A percentile compares a stretch with the other conserved stretches of the same genome.
Evolutionary conservation across 2,329 filamentous ascomycete species (phyloP).

Genomic region (Acrocalymma vagum): DNA sequence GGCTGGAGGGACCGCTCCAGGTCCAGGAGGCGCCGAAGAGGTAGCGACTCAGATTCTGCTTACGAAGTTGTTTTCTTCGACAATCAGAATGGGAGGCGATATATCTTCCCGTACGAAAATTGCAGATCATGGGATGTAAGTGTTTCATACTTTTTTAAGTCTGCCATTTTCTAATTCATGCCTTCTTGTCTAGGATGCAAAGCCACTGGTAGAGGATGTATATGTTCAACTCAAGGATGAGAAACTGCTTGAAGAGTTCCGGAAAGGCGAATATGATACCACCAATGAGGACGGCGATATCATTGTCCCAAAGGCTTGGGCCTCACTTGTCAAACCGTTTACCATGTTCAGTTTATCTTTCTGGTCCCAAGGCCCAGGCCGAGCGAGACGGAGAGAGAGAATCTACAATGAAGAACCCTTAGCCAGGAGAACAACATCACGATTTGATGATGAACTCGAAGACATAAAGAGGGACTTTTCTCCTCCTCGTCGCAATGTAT

Average conservation of each 20-base stretch:
- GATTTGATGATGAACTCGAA: not conserved
- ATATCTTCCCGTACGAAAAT: conserved; percentile 4
- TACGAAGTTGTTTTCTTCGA: conserved; percentile 2
- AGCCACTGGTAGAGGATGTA: conserved; percentile 18
- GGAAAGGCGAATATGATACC: conserved; percentile 21
- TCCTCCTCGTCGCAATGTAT: not conserved
- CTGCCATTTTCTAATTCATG: too few relatives aligned
- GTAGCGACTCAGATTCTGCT: not conserved
- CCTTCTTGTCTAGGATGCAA: too few relatives aligned
- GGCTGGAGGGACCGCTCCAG: not conserved
- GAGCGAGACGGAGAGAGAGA: too few relatives aligned
- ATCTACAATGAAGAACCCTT: conserved; percentile 10
- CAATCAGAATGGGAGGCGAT: not conserved
- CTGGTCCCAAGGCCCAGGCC: not conserved
- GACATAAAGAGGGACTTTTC: conserved; percentile 1
- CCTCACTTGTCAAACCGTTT: conserved; percentile 14
- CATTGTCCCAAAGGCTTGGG: conserved; percentile 31
- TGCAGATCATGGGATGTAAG: conserved; percentile 1
- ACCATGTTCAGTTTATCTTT: conserved; percentile 2
- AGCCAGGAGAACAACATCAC: conserved; percentile 2
- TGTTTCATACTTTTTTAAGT: too few relatives aligned
- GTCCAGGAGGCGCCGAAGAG: not conserved
- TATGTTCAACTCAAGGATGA: conserved; percentile 13
- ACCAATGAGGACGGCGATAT: conserved; percentile 12
- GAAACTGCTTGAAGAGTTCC: conserved; percentile 11